A percentile compares a stretch with the other conserved stretches of the same genome.
These are phyloP conservation scores for Gymnopus androsaceus DNA, from an alignment of 1,284 basidiomycete genomes.

Conservation along the genomic window DNA sequence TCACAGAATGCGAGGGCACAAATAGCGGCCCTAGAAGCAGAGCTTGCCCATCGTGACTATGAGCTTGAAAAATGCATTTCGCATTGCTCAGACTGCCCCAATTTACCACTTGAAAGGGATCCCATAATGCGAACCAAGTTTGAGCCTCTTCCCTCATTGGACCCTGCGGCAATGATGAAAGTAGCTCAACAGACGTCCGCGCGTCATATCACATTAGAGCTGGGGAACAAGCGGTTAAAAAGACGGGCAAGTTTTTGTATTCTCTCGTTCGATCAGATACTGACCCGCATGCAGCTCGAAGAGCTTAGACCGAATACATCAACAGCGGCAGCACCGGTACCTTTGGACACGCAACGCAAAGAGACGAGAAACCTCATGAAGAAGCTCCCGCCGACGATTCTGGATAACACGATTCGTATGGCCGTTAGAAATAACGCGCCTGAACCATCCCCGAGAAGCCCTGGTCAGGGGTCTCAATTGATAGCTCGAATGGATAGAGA, in stretches of 20 bases:
- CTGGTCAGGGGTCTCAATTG: not conserved
- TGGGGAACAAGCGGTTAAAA: slow-evolving; percentile 43
- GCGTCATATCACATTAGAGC: slow-evolving; percentile 34
- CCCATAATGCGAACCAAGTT: not conserved
- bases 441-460: not conserved
- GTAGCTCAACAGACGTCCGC: not conserved
- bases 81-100: slow-evolving; percentile 12
- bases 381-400: not conserved
- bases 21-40: slow-evolving; percentile 51
- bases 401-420: not conserved
- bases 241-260: slow-evolving; percentile 35
- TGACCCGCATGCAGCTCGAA: not conserved
- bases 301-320: not conserved
- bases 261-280: not conserved
- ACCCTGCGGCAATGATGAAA: not conserved
- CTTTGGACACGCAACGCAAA: not conserved
- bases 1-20: slow-evolving; percentile 42
- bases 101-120: not conserved
- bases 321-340: not conserved
- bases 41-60: slow-evolving; percentile 56
- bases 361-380: not conserved
- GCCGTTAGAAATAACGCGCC: not conserved
- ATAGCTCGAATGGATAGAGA: slow-evolving; percentile 23
- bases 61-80: slow-evolving; percentile 46
- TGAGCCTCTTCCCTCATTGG: not conserved